These are phyloP conservation scores for Phytopythium cucurbitacearum DNA, from an alignment of 352 stramenopile genomes.

Conservation along the genomic window DNA sequence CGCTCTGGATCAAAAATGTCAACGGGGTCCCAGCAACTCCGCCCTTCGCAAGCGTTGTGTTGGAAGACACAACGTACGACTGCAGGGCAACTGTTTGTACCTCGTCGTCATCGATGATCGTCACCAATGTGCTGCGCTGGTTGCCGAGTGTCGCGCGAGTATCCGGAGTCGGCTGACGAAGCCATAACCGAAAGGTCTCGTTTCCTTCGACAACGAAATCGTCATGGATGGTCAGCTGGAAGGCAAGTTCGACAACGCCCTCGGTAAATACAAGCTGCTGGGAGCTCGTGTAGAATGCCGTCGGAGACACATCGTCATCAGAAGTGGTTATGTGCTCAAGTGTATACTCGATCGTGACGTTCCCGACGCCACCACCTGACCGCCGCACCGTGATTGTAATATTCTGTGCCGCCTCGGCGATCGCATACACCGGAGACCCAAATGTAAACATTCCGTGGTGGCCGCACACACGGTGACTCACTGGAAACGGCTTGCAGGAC, in stretches of 20 bases:
- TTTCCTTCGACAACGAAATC: constrained; percentile 70
- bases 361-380: constrained; percentile 84
- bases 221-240: constrained; percentile 91
- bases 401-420: constrained; percentile 59
- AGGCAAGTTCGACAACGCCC: constrained; percentile 81
- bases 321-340: constrained; percentile 81
- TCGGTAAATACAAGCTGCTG: constrained; percentile 75
- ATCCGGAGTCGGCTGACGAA: constrained; percentile 26
- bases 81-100: constrained; percentile 29
- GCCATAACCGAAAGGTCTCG: constrained; percentile 61
- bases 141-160: constrained; percentile 41
- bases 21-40: constrained; percentile 38
- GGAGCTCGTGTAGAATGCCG: constrained; percentile 83
- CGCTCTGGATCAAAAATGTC: constrained; percentile 49
- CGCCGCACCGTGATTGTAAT: constrained; percentile 84
- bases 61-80: constrained; percentile 25
- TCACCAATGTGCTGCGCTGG: constrained; percentile 58
- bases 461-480: constrained; percentile 89
- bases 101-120: constrained; percentile 66
- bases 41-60: constrained; percentile 22
- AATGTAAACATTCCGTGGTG: constrained; percentile 89
- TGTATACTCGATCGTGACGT: constrained; percentile 71
- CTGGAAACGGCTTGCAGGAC: constrained; percentile 36
- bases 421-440: constrained; percentile 77
- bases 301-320: constrained; percentile 72